Conservation (phyloP, 2,329 filamentous ascomycete species). For the Diaporthe vaccinii region DNA sequence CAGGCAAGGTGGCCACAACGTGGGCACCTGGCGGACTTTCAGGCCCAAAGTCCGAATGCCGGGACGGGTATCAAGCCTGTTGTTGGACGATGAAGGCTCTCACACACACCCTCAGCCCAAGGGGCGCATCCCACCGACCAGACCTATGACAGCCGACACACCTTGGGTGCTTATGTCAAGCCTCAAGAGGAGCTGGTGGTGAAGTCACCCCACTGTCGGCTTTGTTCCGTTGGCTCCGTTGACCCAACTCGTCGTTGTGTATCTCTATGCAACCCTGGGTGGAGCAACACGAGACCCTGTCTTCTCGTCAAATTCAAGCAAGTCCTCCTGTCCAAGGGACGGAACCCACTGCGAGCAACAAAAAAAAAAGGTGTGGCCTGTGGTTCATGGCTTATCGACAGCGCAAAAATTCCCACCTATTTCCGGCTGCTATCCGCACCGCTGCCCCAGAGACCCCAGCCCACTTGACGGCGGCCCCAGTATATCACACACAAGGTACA, state of each 20-base stretch:
- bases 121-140: background rate
- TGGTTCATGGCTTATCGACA: constrained; percentile 16
- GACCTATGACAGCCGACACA: background rate
- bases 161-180: background rate
- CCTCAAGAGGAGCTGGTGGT: constrained; percentile 5
- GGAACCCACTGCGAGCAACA: constrained; percentile 1
- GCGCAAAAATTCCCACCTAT: constrained; percentile 19
- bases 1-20: background rate
- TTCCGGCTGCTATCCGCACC: constrained; percentile 25
- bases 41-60: background rate
- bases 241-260: constrained; percentile 10
- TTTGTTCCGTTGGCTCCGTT: constrained; percentile 28
- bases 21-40: background rate
- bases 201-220: constrained; percentile 31
- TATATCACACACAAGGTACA: constrained; percentile 5
- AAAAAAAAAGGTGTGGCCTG: background rate
- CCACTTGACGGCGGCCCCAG: constrained; percentile 25
- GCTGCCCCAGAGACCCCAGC: constrained; percentile 17
- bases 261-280: constrained; percentile 12
- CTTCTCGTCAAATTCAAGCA: constrained; percentile 3
- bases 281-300: constrained; percentile 26
- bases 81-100: background rate
- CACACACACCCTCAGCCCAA: background rate
- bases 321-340: background rate
- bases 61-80: background rate